A percentile compares a stretch with the other conserved stretches of the same genome.
These are phyloP conservation scores for Penicillium carneum DNA, from an alignment of 2,329 filamentous ascomycete genomes.

Conservation along the genomic window DNA sequence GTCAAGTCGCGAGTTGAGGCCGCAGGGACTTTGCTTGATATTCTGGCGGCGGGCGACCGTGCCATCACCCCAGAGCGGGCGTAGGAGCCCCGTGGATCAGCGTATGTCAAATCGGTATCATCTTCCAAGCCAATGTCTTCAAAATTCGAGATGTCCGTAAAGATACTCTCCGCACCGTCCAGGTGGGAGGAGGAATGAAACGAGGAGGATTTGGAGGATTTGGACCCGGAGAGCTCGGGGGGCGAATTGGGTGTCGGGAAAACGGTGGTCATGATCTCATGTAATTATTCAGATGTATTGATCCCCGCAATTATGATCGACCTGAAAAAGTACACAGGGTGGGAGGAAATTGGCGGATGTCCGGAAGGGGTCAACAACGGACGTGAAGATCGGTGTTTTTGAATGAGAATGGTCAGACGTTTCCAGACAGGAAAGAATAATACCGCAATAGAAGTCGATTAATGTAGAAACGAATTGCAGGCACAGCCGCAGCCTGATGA, in stretches of 20 bases:
- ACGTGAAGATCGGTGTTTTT: conserved; percentile 26
- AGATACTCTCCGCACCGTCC: conserved; percentile 71
- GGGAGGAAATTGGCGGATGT: conserved; percentile 19
- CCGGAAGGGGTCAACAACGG: conserved; percentile 31
- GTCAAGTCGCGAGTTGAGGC: conserved; percentile 48
- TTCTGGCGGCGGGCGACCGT: conserved; percentile 39
- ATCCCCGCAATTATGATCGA: conserved; percentile 23
- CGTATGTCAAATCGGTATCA: conserved; percentile 58
- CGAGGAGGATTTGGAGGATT: conserved; percentile 89
- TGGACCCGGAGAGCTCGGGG: conserved; percentile 80
- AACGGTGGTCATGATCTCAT: conserved; percentile 55
- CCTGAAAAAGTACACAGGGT: conserved; percentile 12
- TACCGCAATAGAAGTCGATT: conserved; percentile 24
- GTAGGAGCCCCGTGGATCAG: conserved; percentile 41
- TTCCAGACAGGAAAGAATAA: conserved; percentile 14
- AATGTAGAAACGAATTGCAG: conserved; percentile 36
- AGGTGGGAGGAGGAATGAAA: conserved; percentile 78
- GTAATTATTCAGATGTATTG: conserved; percentile 26
- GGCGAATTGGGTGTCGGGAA: conserved; percentile 69
- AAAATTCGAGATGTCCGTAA: conserved; percentile 80
- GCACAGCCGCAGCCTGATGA: conserved; percentile 36
- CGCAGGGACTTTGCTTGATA: conserved; percentile 39
- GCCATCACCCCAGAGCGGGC: conserved; percentile 35
- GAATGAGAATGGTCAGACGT: background rate
- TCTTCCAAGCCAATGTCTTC: conserved; percentile 91